phyloP scores from a whole-genome alignment of 495 filamentous ascomycete species.

The Neurospora cerealis region DNA sequence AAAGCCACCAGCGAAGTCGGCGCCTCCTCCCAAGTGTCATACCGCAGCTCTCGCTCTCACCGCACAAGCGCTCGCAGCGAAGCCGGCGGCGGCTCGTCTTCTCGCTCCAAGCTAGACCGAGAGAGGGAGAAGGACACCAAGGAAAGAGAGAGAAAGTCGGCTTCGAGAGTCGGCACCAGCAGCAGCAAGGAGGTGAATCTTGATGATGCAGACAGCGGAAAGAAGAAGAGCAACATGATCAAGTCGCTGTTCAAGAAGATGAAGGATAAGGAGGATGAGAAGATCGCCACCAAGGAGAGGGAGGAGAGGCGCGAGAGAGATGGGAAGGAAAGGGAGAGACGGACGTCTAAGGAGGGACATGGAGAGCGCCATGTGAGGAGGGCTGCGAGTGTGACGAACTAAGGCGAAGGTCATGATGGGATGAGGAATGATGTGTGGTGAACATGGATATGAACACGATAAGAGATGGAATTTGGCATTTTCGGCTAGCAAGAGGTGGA shows the following conservation, averaged over 20 bases:
- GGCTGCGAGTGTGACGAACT: not conserved
- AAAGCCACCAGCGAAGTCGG: not conserved
- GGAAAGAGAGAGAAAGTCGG: conserved; percentile 2
- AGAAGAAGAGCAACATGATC: conserved; percentile 41
- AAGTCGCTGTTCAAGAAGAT: conserved; percentile 42
- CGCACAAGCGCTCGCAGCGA: conserved; percentile 18
- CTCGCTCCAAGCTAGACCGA: not conserved
- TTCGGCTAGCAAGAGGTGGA: not conserved
- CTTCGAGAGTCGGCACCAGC: not conserved
- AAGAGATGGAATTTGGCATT: not conserved
- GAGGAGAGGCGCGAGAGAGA: not conserved
- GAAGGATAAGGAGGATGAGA: conserved; percentile 32
- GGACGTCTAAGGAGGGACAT: not conserved
- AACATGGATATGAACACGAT: not conserved
- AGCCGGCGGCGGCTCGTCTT: not conserved
- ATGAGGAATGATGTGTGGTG: not conserved
- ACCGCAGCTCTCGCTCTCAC: conserved; percentile 18
- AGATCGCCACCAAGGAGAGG: conserved; percentile 6
- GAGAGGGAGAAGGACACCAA: conserved; percentile 5
- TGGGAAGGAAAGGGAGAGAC: not conserved
- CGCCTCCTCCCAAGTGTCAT: not conserved
- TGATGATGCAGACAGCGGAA: conserved; percentile 15
- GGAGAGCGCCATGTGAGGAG: not conserved
- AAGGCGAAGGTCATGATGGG: not conserved
- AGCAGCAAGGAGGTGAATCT: conserved; percentile 16